Base-by-base conservation (phyloP, 1,284 basidiomycete genomes). In the Trametes polyzona region DNA sequence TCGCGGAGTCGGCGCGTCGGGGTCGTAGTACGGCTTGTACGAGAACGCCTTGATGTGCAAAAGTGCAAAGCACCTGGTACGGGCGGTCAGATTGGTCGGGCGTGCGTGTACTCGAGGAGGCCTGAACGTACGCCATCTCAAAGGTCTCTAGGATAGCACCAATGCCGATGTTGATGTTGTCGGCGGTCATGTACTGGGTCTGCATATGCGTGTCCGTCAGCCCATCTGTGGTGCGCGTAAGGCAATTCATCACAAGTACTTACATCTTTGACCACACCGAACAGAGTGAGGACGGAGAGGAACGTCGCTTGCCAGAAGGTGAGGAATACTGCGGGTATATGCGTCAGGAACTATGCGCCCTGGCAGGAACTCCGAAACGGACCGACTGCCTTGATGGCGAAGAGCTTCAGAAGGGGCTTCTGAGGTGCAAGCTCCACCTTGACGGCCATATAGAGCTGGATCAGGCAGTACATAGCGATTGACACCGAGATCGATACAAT, bases 301-400 rank as follows among this genome's bases (percentile, higher is more conserved):
- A 84, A 75, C 0, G 82, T 84, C 9, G 84, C 82, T 70, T 92
- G 90, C 90, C 90, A 92, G 67, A 93, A 92, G 12, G 87, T 90
- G 35, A 92, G 75, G 68, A 92, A 92, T 0, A 92, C 88, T 84
- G 62, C 17, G 23, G 24, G 26, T 39, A n/a, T n/a, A n/a, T n/a
- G n/a, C n/a, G n/a, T n/a, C n/a, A n/a, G n/a, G n/a, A n/a, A n/a
- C n/a, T n/a, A n/a, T n/a, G n/a, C n/a, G n/a, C n/a, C n/a, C n/a
- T 16, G 21, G 12, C 2, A 23, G 19, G 19, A 24, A 14, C 4
- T 12, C 23, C 14, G 39, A 26, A 9, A 71, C 82, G 53, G 46
- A 86, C 86, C 85, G 55, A 90, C 86, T 52, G 87, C 83, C 69
- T 91, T 91, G 68, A 90, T 77, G 7, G 87, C 79, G 65, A 90